Evolutionary conservation across 2,329 filamentous ascomycete species (phyloP).

Genomic region (Sporothrix sp.): DNA sequence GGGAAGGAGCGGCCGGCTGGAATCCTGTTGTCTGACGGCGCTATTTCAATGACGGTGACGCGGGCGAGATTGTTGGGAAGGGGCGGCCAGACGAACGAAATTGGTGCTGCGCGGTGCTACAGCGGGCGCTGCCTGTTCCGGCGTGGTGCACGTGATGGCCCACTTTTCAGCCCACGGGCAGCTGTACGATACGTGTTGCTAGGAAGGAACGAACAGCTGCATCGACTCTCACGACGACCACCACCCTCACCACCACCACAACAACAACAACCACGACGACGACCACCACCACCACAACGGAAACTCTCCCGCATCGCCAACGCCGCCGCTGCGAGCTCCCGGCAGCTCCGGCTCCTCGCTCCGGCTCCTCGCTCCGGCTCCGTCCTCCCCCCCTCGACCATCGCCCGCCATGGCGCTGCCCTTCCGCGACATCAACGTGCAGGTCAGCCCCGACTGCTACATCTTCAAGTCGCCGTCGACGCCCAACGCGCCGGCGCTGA

Average conservation of each 20-base stretch:
- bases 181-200: too few relatives aligned
- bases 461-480: constrained; percentile 94
- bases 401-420: constrained; percentile 41
- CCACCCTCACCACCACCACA: background rate
- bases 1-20: background rate
- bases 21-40: constrained; percentile 1
- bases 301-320: too few relatives aligned
- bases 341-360: background rate
- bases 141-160: too few relatives aligned
- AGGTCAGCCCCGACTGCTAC: constrained; percentile 84
- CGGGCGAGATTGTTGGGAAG: background rate
- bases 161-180: too few relatives aligned
- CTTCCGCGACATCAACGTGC: constrained; percentile 94
- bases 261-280: background rate
- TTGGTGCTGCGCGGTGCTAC: constrained; percentile 1
- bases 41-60: too few relatives aligned
- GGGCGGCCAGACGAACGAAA: constrained; percentile 1
- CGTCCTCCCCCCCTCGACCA: background rate
- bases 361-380: background rate
- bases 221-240: too few relatives aligned
- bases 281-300: too few relatives aligned
- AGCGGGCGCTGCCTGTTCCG: too few relatives aligned
- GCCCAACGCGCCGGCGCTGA: constrained; percentile 74
- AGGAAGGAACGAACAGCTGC: too few relatives aligned
- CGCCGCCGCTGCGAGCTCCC: background rate